Evolutionary conservation across 169 alveolate species (phyloP).

Genomic region (Eimeria tenella): DNA sequence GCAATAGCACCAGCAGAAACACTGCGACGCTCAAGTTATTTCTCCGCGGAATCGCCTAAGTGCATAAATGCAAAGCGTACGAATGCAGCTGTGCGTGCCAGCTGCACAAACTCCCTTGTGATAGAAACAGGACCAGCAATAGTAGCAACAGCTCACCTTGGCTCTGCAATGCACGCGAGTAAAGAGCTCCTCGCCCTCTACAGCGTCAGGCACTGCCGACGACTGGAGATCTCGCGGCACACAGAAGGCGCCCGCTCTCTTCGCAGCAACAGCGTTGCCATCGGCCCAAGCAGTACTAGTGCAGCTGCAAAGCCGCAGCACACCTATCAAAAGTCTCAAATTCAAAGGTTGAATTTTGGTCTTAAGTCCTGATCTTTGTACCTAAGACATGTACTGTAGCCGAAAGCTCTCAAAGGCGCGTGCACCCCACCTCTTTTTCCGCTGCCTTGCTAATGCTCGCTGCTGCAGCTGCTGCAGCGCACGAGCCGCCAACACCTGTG

Average conservation of each 20-base stretch:
- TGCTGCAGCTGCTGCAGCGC: slow-evolving; percentile 62
- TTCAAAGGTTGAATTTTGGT: not conserved
- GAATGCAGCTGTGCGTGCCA: not conserved
- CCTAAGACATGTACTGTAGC: not conserved
- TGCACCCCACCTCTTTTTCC: not conserved
- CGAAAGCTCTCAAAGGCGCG: not conserved
- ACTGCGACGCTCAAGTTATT: slow-evolving; percentile 29
- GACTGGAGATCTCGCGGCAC: slow-evolving; percentile 54
- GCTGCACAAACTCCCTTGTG: not conserved
- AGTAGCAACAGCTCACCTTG: slow-evolving; percentile 28
- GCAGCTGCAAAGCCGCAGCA: slow-evolving; percentile 38
- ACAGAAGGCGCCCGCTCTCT: slow-evolving; percentile 38
- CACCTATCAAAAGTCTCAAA: not conserved
- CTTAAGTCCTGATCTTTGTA: not conserved
- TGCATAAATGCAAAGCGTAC: too few species aligned
- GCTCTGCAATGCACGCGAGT: slow-evolving; percentile 44
- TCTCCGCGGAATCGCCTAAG: too few species aligned
- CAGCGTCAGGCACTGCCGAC: slow-evolving; percentile 12
- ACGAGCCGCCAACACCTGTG: slow-evolving; percentile 12
- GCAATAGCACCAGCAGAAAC: slow-evolving; percentile 62
- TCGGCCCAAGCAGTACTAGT: slow-evolving; percentile 56
- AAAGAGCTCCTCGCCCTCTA: slow-evolving; percentile 34
- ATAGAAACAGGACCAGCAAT: not conserved
- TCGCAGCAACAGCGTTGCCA: slow-evolving; percentile 43
- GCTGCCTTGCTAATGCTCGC: slow-evolving; percentile 40